Evolutionary conservation across 129 eudicot genomes (phyloP).

Genomic region (Erigeron canadensis): DNA sequence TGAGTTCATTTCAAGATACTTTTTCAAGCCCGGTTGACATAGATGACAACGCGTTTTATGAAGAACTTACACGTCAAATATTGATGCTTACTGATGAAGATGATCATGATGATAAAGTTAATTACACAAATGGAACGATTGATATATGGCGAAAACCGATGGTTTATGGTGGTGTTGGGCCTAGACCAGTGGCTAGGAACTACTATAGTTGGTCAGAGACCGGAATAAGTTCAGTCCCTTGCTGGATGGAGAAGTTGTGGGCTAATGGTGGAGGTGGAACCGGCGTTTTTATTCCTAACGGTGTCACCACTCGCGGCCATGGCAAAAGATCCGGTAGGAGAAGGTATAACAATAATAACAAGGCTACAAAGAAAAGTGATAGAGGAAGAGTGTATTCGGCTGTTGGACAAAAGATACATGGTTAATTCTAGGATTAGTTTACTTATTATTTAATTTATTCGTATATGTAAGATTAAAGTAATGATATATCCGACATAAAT

Average conservation of each 20-base stretch:
- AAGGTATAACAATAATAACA: conserved; percentile 20
- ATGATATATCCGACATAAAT: neutral
- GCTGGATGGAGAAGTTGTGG: conserved; percentile 35
- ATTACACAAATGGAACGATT: neutral
- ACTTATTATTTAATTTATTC: neutral
- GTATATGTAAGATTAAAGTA: neutral
- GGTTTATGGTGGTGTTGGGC: conserved; percentile 28
- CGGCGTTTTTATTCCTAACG: conserved; percentile 38
- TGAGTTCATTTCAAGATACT: conserved; percentile 24
- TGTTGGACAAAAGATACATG: conserved; percentile 25
- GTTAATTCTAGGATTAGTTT: neutral
- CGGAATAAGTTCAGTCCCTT: conserved; percentile 19
- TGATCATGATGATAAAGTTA: conserved; percentile 21
- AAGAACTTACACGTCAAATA: conserved; percentile 33
- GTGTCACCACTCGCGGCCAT: neutral
- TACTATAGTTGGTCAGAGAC: conserved; percentile 30
- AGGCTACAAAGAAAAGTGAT: conserved; percentile 16
- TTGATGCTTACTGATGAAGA: conserved; percentile 40
- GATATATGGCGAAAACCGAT: conserved; percentile 3
- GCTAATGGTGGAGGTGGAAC: conserved; percentile 36
- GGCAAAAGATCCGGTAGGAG: conserved; percentile 26
- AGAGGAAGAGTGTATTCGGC: conserved; percentile 32
- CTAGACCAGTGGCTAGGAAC: conserved; percentile 20
- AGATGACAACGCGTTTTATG: conserved; percentile 31
- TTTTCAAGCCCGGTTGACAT: conserved; percentile 12